phyloP scores from a whole-genome alignment of 768 basidiomycete genomes.

The Cyclocybe cylindracea region DNA sequence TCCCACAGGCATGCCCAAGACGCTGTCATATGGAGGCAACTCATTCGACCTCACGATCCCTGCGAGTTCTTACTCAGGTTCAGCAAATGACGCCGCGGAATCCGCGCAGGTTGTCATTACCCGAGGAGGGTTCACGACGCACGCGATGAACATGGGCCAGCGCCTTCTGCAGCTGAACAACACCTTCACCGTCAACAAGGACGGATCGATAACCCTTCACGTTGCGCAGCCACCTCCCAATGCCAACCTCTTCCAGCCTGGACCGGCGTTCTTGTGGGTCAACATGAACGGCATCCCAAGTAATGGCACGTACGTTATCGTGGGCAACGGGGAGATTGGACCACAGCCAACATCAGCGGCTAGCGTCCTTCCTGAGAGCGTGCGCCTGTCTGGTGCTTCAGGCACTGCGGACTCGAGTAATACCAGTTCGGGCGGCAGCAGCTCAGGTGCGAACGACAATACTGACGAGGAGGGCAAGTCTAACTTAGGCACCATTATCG shows the following conservation, averaged over 20 bases:
- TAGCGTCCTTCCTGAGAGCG: conserved; percentile 50
- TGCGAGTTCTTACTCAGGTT: conserved; percentile 63
- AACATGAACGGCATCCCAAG: conserved; percentile 84
- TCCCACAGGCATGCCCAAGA: conserved; percentile 68
- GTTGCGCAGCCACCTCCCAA: conserved; percentile 84
- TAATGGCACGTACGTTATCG: conserved; percentile 72
- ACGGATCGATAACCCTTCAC: conserved; percentile 78
- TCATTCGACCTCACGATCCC: conserved; percentile 77
- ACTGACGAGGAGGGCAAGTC: not conserved
- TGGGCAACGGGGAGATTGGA: conserved; percentile 79
- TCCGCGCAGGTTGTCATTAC: conserved; percentile 76
- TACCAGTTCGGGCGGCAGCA: not conserved
- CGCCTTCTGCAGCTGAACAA: conserved; percentile 80
- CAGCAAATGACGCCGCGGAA: conserved; percentile 68
- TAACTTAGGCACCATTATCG: conserved; percentile 49
- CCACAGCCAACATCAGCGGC: conserved; percentile 55
- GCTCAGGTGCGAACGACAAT: conserved; percentile 15
- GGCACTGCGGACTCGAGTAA: conserved; percentile 1
- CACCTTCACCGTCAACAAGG: conserved; percentile 77
- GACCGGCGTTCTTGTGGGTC: conserved; percentile 83
- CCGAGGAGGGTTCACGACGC: conserved; percentile 83
- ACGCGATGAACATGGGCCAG: conserved; percentile 90
- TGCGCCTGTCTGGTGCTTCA: conserved; percentile 29
- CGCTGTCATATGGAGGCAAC: conserved; percentile 80
- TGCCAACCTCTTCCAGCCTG: conserved; percentile 85